Base-by-base conservation (phyloP, 164 flowering plant genomes). In the Houttuynia cordata region DNA sequence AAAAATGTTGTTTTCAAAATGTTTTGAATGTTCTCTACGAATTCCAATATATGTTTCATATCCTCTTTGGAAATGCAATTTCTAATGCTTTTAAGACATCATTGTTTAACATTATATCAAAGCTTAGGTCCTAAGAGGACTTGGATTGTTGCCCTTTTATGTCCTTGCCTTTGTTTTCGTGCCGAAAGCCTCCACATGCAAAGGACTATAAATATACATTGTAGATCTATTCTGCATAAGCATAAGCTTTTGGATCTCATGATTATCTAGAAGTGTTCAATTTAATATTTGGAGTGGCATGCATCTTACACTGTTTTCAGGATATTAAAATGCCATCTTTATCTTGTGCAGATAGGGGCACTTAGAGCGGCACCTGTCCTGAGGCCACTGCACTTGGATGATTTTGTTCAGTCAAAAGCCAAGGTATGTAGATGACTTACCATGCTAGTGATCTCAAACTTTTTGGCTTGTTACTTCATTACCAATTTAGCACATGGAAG, bases 371-470 rank as follows among this genome's bases (percentile, higher is more conserved):
- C 75, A 64, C 72, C 85, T 21, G 67, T 57, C 0, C 63, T 86
- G 45, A 79, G 96, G 65, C 79, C 89, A 13, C 94, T 93, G 25
- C 70, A 61, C 64, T 69, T 93, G 78, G 83, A 82, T 49, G 99
- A 93, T 67, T 93, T 93, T 61, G 67, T 88, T 51, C 76, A 82
- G 56, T 83, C 99, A 47, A 93, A 93, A 76, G 70, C 91, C 20
- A 93, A 86, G 99, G 99, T 90, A 78, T 21, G 50, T 18, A 45
- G 19, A 0, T 22, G 61, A 17, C 22, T 21, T 58, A 34, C 8
- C 24, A 30, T 30, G 37, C 37, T 30, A 30, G 37, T 30, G 37
- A 30, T 30, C 37, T 30, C 37, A 30, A 30, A 30, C 6, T 2
- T 2, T 30, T 30, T 30, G 37, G 37, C 37, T 30, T 30, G 37